Conservation (phyloP, 2,329 filamentous ascomycete species). For the Phaeomoniella chlamydospora region DNA sequence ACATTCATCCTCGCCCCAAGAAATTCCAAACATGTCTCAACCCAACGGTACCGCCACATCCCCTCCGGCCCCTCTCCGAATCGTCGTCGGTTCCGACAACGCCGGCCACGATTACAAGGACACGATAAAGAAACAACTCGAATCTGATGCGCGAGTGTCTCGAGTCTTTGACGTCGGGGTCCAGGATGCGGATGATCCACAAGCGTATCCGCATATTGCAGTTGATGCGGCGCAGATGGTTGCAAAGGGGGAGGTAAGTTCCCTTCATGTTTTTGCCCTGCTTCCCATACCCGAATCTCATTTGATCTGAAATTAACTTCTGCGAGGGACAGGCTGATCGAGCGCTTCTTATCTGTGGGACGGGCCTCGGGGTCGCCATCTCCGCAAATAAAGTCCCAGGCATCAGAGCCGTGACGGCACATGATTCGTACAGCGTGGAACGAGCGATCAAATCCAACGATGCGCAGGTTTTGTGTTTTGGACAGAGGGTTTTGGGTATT, state of each 20-base stretch:
- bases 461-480: constrained; percentile 76
- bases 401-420: constrained; percentile 74
- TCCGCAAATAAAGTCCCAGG: constrained; percentile 79
- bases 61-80: constrained; percentile 28
- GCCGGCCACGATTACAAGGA: constrained; percentile 69
- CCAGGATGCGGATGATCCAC: constrained; percentile 52
- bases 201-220: constrained; percentile 67
- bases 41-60: no score
- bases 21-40: no score
- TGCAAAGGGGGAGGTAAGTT: constrained; percentile 23
- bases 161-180: constrained; percentile 64
- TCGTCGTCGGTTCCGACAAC: constrained; percentile 53
- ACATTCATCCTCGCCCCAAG: no score
- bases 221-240: constrained; percentile 51
- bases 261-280: no score
- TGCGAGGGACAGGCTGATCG: constrained; percentile 56
- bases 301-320: no score
- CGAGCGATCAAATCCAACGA: constrained; percentile 69
- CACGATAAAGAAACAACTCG: constrained; percentile 59
- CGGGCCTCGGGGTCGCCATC: constrained; percentile 76
- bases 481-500: constrained; percentile 67
- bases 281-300: no score
- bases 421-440: constrained; percentile 76
- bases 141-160: constrained; percentile 50
- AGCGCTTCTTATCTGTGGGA: constrained; percentile 71